These are phyloP conservation scores for Fraxinus nigra DNA, from an alignment of 305 asterid species.

Conservation along the genomic window DNA sequence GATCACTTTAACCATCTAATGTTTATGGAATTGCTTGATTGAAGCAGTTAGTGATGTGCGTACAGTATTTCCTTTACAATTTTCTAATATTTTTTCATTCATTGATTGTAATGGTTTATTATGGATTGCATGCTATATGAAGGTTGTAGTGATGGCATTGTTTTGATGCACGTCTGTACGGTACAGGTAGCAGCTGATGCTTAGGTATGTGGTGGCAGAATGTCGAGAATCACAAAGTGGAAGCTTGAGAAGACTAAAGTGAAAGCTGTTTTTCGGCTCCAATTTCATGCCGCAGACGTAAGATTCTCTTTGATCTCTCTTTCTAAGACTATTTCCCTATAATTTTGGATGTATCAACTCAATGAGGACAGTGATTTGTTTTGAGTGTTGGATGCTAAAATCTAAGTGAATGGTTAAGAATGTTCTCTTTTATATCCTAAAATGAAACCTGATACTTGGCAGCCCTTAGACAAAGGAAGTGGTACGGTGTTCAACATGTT, in stretches of 20 bases:
- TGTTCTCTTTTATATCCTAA: background rate
- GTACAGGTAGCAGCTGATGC: conserved; percentile 39
- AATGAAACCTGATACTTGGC: background rate
- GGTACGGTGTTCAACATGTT: background rate
- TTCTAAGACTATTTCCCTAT: background rate
- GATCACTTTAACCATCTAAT: conserved; percentile 2
- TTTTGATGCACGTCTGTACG: conserved; percentile 8
- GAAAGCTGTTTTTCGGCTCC: conserved; percentile 98
- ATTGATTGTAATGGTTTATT: background rate
- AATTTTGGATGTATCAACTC: background rate
- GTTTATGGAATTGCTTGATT: background rate
- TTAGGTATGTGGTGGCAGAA: conserved; percentile 47
- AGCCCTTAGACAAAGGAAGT: background rate
- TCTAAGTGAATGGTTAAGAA: background rate
- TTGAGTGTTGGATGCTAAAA: background rate
- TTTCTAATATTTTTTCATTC: background rate
- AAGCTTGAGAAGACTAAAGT: conserved; percentile 96
- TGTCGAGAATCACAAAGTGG: conserved; percentile 94
- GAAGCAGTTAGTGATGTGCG: background rate
- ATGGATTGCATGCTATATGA: conserved; percentile 18
- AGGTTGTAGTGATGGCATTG: conserved; percentile 20
- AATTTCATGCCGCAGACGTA: conserved; percentile 96
- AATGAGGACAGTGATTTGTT: background rate
- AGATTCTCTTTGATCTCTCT: conserved; percentile 22
- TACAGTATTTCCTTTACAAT: background rate